Base-by-base conservation (phyloP, 345 rosid species). In the Dipteronia dyeriana region DNA sequence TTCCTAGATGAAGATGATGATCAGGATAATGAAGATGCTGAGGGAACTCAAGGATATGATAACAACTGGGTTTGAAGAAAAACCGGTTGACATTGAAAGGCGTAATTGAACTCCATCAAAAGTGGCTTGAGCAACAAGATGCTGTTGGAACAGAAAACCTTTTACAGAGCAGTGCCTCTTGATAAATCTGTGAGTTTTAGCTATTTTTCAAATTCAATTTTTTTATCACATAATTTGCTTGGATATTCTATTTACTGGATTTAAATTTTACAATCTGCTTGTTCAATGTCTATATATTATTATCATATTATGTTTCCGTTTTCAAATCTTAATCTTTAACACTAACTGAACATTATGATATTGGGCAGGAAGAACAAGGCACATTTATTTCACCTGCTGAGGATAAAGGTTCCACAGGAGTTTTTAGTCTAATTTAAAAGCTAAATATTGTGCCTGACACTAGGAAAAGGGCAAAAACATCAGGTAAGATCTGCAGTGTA, bases 51-150 rank as follows among this genome's bases (percentile, higher is more conserved):
- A 83, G 82, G 93, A 92, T 84, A 86, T 92, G 85, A 92, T 96
- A 78, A 96, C 85, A 71, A 85, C 93, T 73, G 90, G 69, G 68
- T 94, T 74, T 71, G 87, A 88, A 73, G 99, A 96, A 87, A 87
- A 88, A 73, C 87, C 85, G 54, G 66, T 77, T 71, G 99, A 96
- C 75, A 83, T 76, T 79, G 98, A 96, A 74, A 89, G 75, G 82
- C 97, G 98, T 25, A 88, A 87, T n/a, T 80, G 87, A 91, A 78
- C 94, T 92, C 82, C 99, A 96, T 88, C 99, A 94, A 85, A 84
- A 88, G 79, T 94, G 98, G 93, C 92, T 94, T 68, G 96, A 94
- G 80, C 90, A 85, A 84, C 97, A 92, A 80, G 98, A 96, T 87
- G 92, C 88, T 82, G 88, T 77, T 71, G 94, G 95, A 82, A 96